These are phyloP conservation scores for Plasmodium sp. DNA, from an alignment of 169 alveolate genomes.

Conservation along the genomic window DNA sequence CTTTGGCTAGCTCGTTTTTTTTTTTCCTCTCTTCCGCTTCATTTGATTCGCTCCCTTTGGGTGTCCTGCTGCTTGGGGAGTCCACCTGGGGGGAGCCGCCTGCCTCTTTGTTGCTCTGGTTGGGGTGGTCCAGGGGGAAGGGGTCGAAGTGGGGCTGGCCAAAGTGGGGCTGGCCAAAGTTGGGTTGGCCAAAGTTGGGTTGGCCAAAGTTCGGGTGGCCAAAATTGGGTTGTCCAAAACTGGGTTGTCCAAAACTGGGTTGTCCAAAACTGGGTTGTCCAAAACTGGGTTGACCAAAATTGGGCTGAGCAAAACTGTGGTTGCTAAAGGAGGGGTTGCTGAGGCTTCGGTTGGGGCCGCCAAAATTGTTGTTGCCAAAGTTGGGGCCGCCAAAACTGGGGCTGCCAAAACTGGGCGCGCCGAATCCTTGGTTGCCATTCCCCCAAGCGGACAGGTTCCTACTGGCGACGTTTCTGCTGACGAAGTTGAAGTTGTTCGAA, in stretches of 20 bases:
- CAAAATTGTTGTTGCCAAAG: no score
- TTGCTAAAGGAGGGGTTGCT: neutral
- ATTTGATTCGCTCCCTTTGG: neutral
- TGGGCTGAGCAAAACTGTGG: neutral
- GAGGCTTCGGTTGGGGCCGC: neutral
- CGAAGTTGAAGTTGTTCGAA: conserved; percentile 26
- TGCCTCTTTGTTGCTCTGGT: neutral
- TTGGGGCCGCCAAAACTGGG: neutral
- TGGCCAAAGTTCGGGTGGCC: neutral
- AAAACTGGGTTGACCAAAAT: neutral
- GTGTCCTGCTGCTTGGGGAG: neutral
- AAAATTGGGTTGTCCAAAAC: neutral
- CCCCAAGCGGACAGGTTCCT: conserved; percentile 3
- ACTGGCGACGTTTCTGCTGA: conserved; percentile 9
- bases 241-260: no score
- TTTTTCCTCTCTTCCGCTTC: neutral
- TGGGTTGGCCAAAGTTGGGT: neutral
- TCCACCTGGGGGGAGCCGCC: neutral
- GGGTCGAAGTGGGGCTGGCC: neutral
- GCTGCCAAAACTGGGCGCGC: neutral
- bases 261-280: no score
- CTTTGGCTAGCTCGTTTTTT: conserved; percentile 11
- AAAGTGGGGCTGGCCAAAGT: neutral
- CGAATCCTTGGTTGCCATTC: conserved; percentile 1
- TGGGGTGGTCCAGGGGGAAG: neutral